These are phyloP conservation scores for Endotrypanum monterogeii DNA, from an alignment of 208 protist species.

Conservation along the genomic window DNA sequence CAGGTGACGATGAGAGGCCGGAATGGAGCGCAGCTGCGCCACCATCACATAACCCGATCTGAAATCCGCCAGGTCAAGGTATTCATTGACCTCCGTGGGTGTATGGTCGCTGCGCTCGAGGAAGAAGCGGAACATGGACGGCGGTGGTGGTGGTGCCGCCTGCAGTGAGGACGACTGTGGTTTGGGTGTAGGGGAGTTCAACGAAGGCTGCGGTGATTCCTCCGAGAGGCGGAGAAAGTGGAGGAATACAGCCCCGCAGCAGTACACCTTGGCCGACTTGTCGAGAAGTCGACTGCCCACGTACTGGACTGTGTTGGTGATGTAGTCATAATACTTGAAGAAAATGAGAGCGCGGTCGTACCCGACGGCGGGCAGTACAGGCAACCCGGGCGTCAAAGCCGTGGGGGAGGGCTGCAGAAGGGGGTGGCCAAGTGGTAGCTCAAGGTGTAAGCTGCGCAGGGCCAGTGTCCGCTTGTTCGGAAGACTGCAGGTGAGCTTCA, in stretches of 20 bases:
- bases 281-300: slow-evolving; percentile 58
- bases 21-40: slow-evolving; percentile 48
- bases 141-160: slow-evolving; percentile 13
- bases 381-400: slow-evolving; percentile 3
- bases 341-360: slow-evolving; percentile 61
- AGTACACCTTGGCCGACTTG: slow-evolving; percentile 35
- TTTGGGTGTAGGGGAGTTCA: not conserved
- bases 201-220: not conserved
- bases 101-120: slow-evolving; percentile 37
- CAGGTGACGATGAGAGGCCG: slow-evolving; percentile 34
- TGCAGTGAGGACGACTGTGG: not conserved
- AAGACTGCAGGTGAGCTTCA: slow-evolving; percentile 16
- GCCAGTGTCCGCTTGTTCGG: slow-evolving; percentile 13
- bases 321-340: slow-evolving; percentile 82
- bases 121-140: slow-evolving; percentile 40
- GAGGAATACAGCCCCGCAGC: slow-evolving; percentile 42
- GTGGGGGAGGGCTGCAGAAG: slow-evolving; percentile 4
- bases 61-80: slow-evolving; percentile 32
- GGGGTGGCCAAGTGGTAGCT: slow-evolving; percentile 21
- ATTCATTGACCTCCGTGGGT: slow-evolving; percentile 30
- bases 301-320: slow-evolving; percentile 54
- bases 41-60: slow-evolving; percentile 45
- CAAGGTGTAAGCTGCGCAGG: slow-evolving; percentile 37
- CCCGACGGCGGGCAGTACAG: slow-evolving; percentile 32
- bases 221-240: slow-evolving; percentile 34